Evolutionary conservation across 495 filamentous ascomycete species (phyloP), one percentile per base, ranked within the genome.

Genomic region (Podospora comata): DNA sequence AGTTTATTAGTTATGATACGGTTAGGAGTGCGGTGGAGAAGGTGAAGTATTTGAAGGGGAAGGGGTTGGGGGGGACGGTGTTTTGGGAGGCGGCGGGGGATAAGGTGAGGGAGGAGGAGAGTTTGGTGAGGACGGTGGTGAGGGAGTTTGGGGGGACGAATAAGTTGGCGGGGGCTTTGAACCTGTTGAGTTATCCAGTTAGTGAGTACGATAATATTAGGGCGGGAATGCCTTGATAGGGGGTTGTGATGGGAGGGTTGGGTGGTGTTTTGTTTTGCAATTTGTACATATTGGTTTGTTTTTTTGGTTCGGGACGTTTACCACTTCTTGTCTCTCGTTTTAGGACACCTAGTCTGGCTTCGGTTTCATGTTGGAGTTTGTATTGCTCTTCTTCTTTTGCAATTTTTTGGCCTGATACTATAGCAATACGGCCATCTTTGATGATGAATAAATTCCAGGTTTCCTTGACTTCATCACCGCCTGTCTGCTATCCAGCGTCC

Each of bases 41-140:
- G 80, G 86, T 84, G 1, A 75, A 79, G 60, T 97, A 90, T 72
- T 84, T 97, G 62, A 76, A 79, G 69, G 66, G 81, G 16, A 83
- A 82, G 62, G 84, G 86, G 6, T 82, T 97, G 7, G 92, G 91
- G 3, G 92, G 94, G 15, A 89, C 85, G 0, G 94, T 97, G 87
- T 97, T 91, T 85, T 97, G 94, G 93, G 93, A 97, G 79, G 88
- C 86, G 27, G 91, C 87, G 74, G 88, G 86, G 27, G 94, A 97
- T 74, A 89, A 85, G 74, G 72, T 60, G 0, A 86, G 83, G 2
- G 79, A 81, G 4, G 83, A 81, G 53, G 82, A 81, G 53, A 90
- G 90, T 74, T 74, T 94, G 78, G 86, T 94, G 57, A 82, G 81
- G 26, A 87, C 83, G 9, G 80, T 90, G 66, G 85, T 88, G 18